A percentile compares a stretch with the other conserved stretches of the same genome.
Evolutionary conservation across 2,329 filamentous ascomycete species (phyloP).

Genomic region (Uncinocarpus reesii): DNA sequence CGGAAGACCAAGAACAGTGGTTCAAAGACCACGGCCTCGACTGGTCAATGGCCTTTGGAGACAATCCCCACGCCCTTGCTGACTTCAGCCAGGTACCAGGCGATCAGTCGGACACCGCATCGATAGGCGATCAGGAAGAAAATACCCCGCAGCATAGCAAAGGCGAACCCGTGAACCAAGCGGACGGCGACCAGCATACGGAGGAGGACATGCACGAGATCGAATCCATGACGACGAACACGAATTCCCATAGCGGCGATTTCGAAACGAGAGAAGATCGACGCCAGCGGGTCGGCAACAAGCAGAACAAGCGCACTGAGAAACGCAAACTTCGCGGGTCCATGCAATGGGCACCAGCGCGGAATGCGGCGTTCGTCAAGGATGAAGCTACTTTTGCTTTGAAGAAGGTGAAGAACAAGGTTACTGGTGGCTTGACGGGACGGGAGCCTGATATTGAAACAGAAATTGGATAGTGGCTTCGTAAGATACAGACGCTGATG

Average conservation of each 20-base stretch:
- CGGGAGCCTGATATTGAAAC: constrained; percentile 84
- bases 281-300: constrained; percentile 22
- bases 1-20: constrained; percentile 49
- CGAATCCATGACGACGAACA: constrained; percentile 23
- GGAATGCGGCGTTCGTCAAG: constrained; percentile 78
- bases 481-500: too few relatives aligned
- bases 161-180: background rate
- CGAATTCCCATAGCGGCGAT: constrained; percentile 3
- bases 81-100: constrained; percentile 42
- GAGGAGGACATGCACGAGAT: constrained; percentile 24
- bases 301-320: constrained; percentile 42
- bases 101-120: background rate
- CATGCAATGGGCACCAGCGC: constrained; percentile 90
- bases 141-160: background rate
- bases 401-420: constrained; percentile 62
- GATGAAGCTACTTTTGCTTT: constrained; percentile 73
- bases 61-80: constrained; percentile 57
- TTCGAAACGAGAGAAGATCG: constrained; percentile 18
- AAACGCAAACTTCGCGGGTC: constrained; percentile 77
- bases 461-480: constrained; percentile 36
- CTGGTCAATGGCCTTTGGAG: constrained; percentile 77
- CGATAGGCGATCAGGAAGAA: constrained; percentile 22
- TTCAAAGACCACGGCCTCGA: constrained; percentile 68
- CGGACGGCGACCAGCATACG: constrained; percentile 24
- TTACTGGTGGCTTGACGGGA: constrained; percentile 61